Evolutionary conservation across 345 rosid species (phyloP).

Genomic region (Rhodamnia rubescens): DNA sequence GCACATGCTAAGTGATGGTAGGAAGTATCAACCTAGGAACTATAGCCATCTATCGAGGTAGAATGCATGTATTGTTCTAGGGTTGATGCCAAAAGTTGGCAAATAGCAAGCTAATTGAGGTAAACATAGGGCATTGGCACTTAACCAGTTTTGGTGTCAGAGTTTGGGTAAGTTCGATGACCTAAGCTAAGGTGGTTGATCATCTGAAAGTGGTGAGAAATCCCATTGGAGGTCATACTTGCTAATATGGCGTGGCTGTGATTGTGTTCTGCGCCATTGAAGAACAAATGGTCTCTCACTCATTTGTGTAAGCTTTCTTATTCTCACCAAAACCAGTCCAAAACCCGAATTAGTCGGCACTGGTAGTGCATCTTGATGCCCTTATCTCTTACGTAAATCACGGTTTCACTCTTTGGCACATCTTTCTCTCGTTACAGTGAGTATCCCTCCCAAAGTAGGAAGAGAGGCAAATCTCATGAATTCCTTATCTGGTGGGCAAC

Average conservation of each 20-base stretch:
- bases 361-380: background rate
- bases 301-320: background rate
- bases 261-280: background rate
- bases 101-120: background rate
- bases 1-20: background rate
- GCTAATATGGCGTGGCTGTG: background rate
- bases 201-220: background rate
- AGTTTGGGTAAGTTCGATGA: background rate
- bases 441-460: background rate
- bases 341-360: background rate
- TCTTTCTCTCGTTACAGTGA: background rate
- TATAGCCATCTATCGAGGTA: background rate
- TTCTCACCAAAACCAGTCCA: background rate
- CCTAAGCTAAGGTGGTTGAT: background rate
- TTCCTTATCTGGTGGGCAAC: background rate
- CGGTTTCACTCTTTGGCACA: background rate
- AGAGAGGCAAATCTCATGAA: background rate
- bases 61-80: background rate
- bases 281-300: background rate
- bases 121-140: background rate
- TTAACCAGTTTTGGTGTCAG: background rate
- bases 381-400: background rate
- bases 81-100: background rate
- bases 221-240: background rate
- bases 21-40: background rate